Conservation (phyloP, 2,329 filamentous ascomycete species). For the Hortaea sp. region DNA sequence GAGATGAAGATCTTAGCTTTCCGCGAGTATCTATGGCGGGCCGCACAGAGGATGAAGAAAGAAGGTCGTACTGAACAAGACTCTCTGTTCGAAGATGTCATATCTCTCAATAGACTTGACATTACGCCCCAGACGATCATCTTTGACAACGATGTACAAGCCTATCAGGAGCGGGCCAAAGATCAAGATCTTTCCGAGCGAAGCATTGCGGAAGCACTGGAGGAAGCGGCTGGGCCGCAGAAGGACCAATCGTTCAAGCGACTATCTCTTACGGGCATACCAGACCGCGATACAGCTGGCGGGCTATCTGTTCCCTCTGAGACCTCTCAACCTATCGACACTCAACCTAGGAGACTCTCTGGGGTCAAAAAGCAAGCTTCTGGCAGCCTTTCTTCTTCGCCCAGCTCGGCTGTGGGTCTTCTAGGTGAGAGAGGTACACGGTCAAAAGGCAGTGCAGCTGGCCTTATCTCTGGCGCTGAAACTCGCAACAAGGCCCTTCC, state of each 20-base stretch:
- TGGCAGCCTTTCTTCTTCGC: constrained; percentile 25
- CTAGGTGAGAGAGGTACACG: constrained; percentile 28
- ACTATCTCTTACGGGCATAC: constrained; percentile 5
- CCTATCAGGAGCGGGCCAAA: constrained; percentile 30
- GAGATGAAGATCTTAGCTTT: constrained; percentile 81
- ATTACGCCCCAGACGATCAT: constrained; percentile 83
- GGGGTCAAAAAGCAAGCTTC: constrained; percentile 14
- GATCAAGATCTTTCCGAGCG: constrained; percentile 25
- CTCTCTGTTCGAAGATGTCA: constrained; percentile 52
- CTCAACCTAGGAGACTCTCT: constrained; percentile 4
- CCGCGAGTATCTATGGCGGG: constrained; percentile 82
- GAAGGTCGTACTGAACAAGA: constrained; percentile 36
- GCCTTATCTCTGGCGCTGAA: constrained; percentile 49
- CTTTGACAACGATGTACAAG: constrained; percentile 66
- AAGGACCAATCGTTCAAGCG: constrained; percentile 2
- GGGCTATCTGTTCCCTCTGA: neutral
- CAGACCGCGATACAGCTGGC: neutral
- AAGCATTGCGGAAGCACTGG: constrained; percentile 79
- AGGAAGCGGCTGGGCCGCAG: constrained; percentile 53
- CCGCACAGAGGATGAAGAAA: constrained; percentile 61
- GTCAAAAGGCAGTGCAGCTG: constrained; percentile 48
- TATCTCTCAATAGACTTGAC: constrained; percentile 63
- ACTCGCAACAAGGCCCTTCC: constrained; percentile 47
- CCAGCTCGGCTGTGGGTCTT: constrained; percentile 21
- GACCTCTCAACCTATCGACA: neutral